phyloP scores from a whole-genome alignment of 2,329 filamentous ascomycete genomes.

The Colletotrichum sp. region DNA sequence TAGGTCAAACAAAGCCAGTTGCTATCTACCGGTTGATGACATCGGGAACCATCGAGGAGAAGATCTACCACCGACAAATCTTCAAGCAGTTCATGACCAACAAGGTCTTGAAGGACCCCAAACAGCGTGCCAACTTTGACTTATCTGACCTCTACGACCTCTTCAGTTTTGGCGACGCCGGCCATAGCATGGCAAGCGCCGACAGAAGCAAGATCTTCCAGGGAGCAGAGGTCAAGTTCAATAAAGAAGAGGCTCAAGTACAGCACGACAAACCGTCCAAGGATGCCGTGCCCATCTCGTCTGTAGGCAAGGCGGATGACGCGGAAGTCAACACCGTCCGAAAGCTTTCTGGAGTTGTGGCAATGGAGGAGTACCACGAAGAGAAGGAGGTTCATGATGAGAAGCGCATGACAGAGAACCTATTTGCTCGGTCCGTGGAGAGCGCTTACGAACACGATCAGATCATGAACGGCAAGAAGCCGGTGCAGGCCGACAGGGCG shows the following conservation, averaged over 20 bases:
- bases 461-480: constrained; percentile 80
- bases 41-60: constrained; percentile 96
- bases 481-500: constrained; percentile 74
- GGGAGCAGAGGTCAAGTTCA: constrained; percentile 73
- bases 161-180: constrained; percentile 76
- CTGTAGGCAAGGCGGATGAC: neutral
- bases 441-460: constrained; percentile 93
- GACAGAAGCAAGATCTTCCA: constrained; percentile 88
- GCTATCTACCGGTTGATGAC: constrained; percentile 98
- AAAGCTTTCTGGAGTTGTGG: constrained; percentile 65
- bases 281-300: constrained; percentile 11
- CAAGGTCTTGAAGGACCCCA: constrained; percentile 93
- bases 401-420: constrained; percentile 83
- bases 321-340: constrained; percentile 45
- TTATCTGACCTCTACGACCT: constrained; percentile 90
- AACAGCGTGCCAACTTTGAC: constrained; percentile 90
- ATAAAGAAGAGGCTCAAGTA: constrained; percentile 24
- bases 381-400: constrained; percentile 62
- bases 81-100: constrained; percentile 98
- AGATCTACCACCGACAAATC: constrained; percentile 98
- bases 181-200: constrained; percentile 66
- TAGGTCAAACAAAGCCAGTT: constrained; percentile 94
- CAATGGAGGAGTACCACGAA: constrained; percentile 67
- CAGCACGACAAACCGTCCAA: constrained; percentile 25
- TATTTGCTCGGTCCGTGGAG: constrained; percentile 88